A percentile compares a stretch with the other conserved stretches of the same genome.
These are phyloP conservation scores for Eimeria praecox DNA, from an alignment of 169 alveolate genomes.

Conservation along the genomic window DNA sequence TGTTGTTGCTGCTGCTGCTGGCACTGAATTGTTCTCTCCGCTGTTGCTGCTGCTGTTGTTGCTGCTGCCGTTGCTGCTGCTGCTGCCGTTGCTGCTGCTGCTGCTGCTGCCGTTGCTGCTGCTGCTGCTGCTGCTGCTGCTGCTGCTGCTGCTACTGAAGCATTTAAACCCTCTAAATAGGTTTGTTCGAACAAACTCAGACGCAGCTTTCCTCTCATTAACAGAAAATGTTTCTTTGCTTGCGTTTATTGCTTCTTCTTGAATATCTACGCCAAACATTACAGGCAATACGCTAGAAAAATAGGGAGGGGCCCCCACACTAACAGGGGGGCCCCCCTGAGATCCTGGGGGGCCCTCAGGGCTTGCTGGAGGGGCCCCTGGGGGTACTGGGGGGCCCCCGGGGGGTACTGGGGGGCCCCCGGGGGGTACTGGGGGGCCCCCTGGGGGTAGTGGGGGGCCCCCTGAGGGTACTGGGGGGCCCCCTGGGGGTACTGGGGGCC, in stretches of 20 bases:
- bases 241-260: background rate
- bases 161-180: too few relatives aligned
- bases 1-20: background rate
- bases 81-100: constrained; percentile 27
- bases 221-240: background rate
- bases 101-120: too few relatives aligned
- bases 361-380: background rate
- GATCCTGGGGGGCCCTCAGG: background rate
- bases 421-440: too few relatives aligned
- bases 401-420: background rate
- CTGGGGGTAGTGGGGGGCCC: too few relatives aligned
- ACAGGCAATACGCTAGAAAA: background rate
- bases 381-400: background rate
- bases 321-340: background rate
- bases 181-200: background rate
- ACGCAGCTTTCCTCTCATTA: background rate
- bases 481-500: too few relatives aligned
- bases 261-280: background rate
- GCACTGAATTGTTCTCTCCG: too few relatives aligned
- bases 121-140: too few relatives aligned
- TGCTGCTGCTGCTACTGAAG: too few relatives aligned
- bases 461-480: too few relatives aligned
- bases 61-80: background rate
- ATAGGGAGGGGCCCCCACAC: background rate
- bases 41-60: background rate